Base-by-base conservation (phyloP, 108 stramenopile species). In the Mayamaea pseudoterrestris region DNA sequence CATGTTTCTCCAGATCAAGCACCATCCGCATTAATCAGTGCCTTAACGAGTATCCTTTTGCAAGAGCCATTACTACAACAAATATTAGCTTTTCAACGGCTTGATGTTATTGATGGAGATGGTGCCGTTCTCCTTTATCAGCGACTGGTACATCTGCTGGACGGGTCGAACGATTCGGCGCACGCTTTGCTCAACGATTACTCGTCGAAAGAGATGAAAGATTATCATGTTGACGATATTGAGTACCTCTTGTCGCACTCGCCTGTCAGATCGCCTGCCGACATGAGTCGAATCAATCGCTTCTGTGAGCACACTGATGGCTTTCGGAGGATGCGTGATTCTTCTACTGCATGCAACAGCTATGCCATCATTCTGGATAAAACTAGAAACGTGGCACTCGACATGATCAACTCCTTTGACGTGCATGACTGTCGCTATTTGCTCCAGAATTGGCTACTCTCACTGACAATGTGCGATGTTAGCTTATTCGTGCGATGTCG, bases 91-190 rank as follows among this genome's bases (percentile, higher is more conserved):
- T 21, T 76, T 25, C 82, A 83, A 47, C 22, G 44, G 36, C 47
- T 77, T 32, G 82, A 83, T 59, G 41, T 65, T 17, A 48, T 83
- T 1, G 82, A 83, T 58, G 72, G 61, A 13, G 82, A 83, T 55
- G 82, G 82, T 30, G 82, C 75, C 3, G 57, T 76, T 18, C 44
- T 65, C 14, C 50, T 83, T 1, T 83, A 74, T 22, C 50, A 71
- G 1, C 60, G 66, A 35, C 58, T 83, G 1, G 56, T 83, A 5
- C 28, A 63, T 32, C 53, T 82, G 35, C 73, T 66, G 27, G 31
- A 48, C 5, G 71, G 69, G 14, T 71, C 74, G 8, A 22, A 66
- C 13, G 32, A 55, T 24, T 52, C 61, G 46, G 75, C 75, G 24
- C 58, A 74, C 37, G 24, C 30, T 7, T 32, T 59, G 9, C 35